Conservation (phyloP, 1,284 basidiomycete species). For the Trametes hirsuta region DNA sequence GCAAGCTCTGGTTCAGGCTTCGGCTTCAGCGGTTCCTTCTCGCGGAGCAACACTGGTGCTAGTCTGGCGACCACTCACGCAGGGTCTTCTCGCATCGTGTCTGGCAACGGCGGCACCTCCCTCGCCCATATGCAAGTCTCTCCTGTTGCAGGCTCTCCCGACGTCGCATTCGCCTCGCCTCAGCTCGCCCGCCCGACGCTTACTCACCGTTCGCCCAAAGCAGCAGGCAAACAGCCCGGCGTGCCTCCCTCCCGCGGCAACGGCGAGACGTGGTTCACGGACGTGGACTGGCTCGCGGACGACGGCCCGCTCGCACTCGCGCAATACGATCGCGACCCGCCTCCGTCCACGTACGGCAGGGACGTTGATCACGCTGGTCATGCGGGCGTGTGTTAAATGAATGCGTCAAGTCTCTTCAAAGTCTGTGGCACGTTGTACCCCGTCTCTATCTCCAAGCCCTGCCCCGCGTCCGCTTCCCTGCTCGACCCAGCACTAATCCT, state of each 20-base stretch:
- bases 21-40: neutral
- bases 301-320: constrained; percentile 12
- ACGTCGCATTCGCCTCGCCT: neutral
- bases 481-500: too few species aligned
- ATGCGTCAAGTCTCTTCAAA: too few species aligned
- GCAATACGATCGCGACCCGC: too few species aligned
- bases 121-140: constrained; percentile 15
- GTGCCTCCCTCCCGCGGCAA: neutral
- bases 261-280: constrained; percentile 16
- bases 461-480: too few species aligned
- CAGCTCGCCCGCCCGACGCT: neutral
- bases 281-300: constrained; percentile 16
- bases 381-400: too few species aligned
- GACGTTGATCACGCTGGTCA: too few species aligned
- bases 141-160: neutral
- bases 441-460: too few species aligned
- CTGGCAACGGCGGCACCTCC: neutral
- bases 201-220: neutral
- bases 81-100: neutral
- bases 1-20: neutral
- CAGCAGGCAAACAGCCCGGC: neutral
- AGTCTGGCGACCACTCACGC: neutral
- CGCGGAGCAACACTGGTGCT: neutral
- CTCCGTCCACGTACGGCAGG: too few species aligned
- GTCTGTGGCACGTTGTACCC: too few species aligned